Percentiles rank a stretch among this genome's conserved stretches.
These are phyloP conservation scores for Drechslerella dactyloides DNA, from an alignment of 2,329 filamentous ascomycete genomes.

Conservation along the genomic window DNA sequence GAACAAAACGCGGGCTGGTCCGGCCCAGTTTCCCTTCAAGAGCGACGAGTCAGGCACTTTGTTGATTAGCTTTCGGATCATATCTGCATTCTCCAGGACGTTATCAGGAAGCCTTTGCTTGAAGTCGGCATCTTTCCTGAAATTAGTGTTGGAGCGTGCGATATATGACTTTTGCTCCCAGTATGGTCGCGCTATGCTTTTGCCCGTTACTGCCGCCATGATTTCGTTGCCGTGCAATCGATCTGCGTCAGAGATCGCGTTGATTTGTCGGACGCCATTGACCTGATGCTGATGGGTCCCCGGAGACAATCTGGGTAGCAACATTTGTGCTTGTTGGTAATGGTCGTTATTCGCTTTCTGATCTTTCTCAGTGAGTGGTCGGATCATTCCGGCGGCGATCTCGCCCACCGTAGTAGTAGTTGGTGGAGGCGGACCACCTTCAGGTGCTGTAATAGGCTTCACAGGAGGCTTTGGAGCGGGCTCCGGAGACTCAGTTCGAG, in stretches of 20 bases:
- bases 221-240: constrained; percentile 6
- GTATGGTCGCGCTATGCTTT: constrained; percentile 20
- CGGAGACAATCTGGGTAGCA: neutral
- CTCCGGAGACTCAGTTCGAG: neutral
- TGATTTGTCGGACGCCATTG: constrained; percentile 7
- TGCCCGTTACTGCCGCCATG: neutral
- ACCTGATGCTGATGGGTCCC: neutral
- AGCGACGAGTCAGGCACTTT: constrained; percentile 15
- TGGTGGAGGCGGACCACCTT: neutral
- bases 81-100: constrained; percentile 10
- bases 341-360: constrained; percentile 5
- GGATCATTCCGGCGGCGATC: neutral
- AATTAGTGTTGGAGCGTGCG: neutral
- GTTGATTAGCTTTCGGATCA: neutral
- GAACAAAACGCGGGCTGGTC: constrained; percentile 15
- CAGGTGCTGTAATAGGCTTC: neutral
- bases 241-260: neutral
- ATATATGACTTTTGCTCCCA: constrained; percentile 44
- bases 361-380: constrained; percentile 7
- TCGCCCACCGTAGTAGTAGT: neutral
- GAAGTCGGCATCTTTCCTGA: constrained; percentile 6
- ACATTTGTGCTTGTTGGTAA: neutral
- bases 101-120: constrained; percentile 17
- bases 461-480: neutral
- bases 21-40: constrained; percentile 5